A percentile compares a stretch with the other conserved stretches of the same genome.
These are phyloP conservation scores for Starmerella apicola DNA, from an alignment of 805 yeast species.

Conservation along the genomic window DNA sequence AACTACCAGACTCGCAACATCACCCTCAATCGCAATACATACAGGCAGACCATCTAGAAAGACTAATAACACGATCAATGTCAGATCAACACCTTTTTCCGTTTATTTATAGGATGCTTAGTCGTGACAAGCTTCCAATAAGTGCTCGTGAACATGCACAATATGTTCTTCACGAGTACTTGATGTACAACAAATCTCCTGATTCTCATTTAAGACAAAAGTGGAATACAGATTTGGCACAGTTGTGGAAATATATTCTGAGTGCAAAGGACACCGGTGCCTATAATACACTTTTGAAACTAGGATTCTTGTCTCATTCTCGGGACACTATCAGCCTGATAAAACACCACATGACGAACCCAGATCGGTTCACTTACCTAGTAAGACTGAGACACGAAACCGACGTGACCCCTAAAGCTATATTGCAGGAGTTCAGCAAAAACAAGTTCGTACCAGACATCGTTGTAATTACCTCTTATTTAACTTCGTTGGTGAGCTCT, in stretches of 20 bases:
- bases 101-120: constrained; percentile 21
- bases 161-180: constrained; percentile 16
- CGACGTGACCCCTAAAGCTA: constrained; percentile 9
- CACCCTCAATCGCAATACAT: constrained; percentile 27
- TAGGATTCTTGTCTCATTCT: constrained; percentile 19
- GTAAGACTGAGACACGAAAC: constrained; percentile 17
- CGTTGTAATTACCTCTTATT: constrained; percentile 19
- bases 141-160: constrained; percentile 25
- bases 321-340: constrained; percentile 15
- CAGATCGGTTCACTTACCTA: constrained; percentile 27
- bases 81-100: constrained; percentile 13
- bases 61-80: constrained; percentile 21
- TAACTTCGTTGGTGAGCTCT: constrained; percentile 18
- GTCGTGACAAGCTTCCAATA: constrained; percentile 24
- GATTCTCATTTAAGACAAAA: background rate
- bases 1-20: constrained; percentile 22
- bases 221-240: constrained; percentile 9
- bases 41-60: constrained; percentile 26
- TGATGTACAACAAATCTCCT: constrained; percentile 1
- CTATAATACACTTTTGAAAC: constrained; percentile 24
- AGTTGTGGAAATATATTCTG: constrained; percentile 12
- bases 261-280: constrained; percentile 17
- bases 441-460: constrained; percentile 22
- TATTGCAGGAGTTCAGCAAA: constrained; percentile 16
- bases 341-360: constrained; percentile 16